Evolutionary conservation across 1,284 basidiomycete genomes (phyloP).

Genomic region (Mycena citricolor): DNA sequence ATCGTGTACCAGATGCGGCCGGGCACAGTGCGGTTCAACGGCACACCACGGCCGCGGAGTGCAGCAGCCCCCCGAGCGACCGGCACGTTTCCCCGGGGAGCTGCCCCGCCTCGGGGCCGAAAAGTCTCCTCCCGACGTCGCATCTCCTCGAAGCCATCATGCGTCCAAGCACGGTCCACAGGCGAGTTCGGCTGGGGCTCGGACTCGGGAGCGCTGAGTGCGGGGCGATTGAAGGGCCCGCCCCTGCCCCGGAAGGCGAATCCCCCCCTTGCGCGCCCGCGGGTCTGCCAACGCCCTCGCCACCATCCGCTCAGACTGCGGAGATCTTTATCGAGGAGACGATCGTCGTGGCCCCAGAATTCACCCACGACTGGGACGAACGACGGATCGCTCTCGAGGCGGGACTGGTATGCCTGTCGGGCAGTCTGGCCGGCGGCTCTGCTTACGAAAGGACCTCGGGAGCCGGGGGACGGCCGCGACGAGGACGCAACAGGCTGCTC

Average conservation of each 20-base stretch:
- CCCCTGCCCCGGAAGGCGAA: constrained; percentile 56
- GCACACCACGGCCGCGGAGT: constrained; percentile 25
- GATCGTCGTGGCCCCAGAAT: constrained; percentile 92
- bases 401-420: constrained; percentile 75
- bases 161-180: constrained; percentile 71
- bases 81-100: constrained; percentile 31
- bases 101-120: constrained; percentile 30
- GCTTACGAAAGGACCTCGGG: too few relatives aligned
- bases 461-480: constrained; percentile 32
- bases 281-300: constrained; percentile 73
- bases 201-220: constrained; percentile 19
- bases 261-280: constrained; percentile 58
- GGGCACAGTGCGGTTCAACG: too few relatives aligned
- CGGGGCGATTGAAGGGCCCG: constrained; percentile 34
- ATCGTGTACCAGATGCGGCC: constrained; percentile 64
- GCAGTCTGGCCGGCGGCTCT: constrained; percentile 56
- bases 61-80: constrained; percentile 41
- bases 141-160: constrained; percentile 85
- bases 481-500: constrained; percentile 34
- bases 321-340: constrained; percentile 71
- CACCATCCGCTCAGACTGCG: constrained; percentile 80
- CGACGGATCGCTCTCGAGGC: constrained; percentile 77
- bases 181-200: constrained; percentile 42
- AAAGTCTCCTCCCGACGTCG: constrained; percentile 67
- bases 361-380: constrained; percentile 84